phyloP scores from a whole-genome alignment of 495 filamentous ascomycete genomes.

The Neurospora tetrasperma region DNA sequence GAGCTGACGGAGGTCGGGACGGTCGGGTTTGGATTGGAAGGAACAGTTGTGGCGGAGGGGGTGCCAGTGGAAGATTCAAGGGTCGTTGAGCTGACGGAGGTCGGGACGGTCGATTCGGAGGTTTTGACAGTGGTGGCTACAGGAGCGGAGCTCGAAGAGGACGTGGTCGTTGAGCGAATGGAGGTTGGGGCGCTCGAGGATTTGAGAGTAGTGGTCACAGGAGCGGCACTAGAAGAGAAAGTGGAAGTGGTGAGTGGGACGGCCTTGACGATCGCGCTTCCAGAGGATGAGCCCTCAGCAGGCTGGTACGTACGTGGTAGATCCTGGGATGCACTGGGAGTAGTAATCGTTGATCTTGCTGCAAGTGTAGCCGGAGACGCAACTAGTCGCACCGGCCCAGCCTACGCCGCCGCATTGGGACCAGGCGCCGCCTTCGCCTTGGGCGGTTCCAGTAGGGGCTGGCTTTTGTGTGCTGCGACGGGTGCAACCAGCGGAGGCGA shows the following conservation, averaged over 20 bases:
- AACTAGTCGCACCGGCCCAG: conserved; percentile 4
- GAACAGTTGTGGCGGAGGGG: conserved; percentile 17
- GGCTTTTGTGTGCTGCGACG: too few species aligned
- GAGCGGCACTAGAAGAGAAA: conserved; percentile 5
- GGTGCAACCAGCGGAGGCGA: conserved; percentile 1
- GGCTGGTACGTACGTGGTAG: conserved; percentile 10
- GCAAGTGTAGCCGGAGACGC: conserved; percentile 10
- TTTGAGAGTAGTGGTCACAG: conserved; percentile 3
- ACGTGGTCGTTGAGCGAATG: conserved; percentile 2
- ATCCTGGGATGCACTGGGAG: background rate
- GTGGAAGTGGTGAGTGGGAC: conserved; percentile 7
- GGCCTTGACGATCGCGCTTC: background rate
- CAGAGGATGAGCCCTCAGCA: background rate
- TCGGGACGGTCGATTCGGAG: background rate
- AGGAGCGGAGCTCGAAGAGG: conserved; percentile 5
- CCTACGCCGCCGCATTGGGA: conserved; percentile 14
- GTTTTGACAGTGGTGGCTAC: conserved; percentile 1
- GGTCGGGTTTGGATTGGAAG: conserved; percentile 28
- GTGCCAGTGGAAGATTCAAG: background rate
- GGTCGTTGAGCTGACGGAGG: background rate
- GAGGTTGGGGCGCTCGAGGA: conserved; percentile 1
- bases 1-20: conserved; percentile 11
- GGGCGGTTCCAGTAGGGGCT: too few species aligned
- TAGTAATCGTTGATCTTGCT: conserved; percentile 2
- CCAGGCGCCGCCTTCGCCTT: conserved; percentile 11